Percentiles rank a stretch among this genome's conserved stretches.
Conservation (phyloP, 75 land plant species). For the Pinus tabuliformis region DNA sequence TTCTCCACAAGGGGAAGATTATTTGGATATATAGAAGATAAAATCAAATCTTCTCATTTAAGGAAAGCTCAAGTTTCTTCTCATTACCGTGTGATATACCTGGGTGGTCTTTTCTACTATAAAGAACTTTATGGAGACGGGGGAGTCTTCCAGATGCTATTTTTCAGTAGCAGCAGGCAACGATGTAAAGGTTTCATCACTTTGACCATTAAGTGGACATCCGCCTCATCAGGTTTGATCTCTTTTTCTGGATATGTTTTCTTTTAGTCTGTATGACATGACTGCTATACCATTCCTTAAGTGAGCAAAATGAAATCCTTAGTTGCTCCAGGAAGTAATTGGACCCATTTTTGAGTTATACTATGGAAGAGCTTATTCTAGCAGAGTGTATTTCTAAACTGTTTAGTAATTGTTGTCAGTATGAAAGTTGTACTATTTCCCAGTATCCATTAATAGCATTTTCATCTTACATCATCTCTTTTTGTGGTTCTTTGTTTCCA, state of each 20-base stretch:
- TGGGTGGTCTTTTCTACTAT: slow-evolving; percentile 93
- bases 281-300: background rate
- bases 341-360: background rate
- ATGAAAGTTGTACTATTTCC: background rate
- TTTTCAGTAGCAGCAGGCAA: slow-evolving; percentile 81
- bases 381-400: background rate
- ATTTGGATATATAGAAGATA: slow-evolving; percentile 32
- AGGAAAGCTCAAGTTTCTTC: slow-evolving; percentile 71
- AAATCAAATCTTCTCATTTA: slow-evolving; percentile 40
- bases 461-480: background rate
- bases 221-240: slow-evolving; percentile 87
- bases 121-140: slow-evolving; percentile 74
- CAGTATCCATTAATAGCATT: background rate
- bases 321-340: background rate
- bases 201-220: slow-evolving; percentile 89
- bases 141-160: slow-evolving; percentile 55
- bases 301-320: background rate
- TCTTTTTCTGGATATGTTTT: background rate
- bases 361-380: no score
- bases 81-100: slow-evolving; percentile 81
- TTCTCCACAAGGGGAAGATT: slow-evolving; percentile 37
- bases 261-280: slow-evolving; percentile 1
- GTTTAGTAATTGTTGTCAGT: no score
- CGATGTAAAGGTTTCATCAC: slow-evolving; percentile 72
- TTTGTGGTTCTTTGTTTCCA: slow-evolving; percentile 17